Conservation (phyloP, 345 rosid genomes). For the Citrus australasica region DNA sequence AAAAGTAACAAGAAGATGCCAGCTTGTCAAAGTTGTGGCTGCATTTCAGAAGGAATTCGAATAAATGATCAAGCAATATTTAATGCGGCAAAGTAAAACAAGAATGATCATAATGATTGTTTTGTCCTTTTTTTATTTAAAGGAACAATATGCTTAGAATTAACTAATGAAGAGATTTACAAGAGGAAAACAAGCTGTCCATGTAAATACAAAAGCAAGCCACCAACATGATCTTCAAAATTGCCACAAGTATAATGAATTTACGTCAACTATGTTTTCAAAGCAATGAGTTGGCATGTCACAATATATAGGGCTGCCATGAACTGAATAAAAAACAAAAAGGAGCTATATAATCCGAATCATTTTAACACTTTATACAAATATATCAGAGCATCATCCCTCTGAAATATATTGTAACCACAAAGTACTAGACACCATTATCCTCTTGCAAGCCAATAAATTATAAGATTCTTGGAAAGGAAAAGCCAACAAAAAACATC, state of each 20-base stretch:
- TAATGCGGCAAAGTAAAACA: neutral
- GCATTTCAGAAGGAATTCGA: constrained; percentile 16
- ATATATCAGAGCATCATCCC: neutral
- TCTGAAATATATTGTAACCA: neutral
- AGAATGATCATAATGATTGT: neutral
- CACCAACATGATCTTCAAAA: neutral
- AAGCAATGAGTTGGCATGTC: neutral
- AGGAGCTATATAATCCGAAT: neutral
- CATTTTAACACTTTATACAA: neutral
- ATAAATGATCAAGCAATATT: neutral
- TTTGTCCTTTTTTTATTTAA: neutral
- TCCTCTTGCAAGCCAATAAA: neutral
- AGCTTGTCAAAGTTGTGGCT: constrained; percentile 99
- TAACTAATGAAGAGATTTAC: neutral
- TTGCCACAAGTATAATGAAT: neutral
- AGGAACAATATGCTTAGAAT: neutral
- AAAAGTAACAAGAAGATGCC: constrained; percentile 99
- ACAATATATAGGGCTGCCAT: neutral
- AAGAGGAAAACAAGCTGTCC: neutral
- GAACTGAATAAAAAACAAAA: neutral
- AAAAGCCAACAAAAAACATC: neutral
- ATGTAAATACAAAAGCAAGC: neutral
- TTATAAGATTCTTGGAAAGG: neutral
- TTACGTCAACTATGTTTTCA: neutral
- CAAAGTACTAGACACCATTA: neutral